phyloP scores from a whole-genome alignment of 345 rosid genomes.

The Geranium brycei region DNA sequence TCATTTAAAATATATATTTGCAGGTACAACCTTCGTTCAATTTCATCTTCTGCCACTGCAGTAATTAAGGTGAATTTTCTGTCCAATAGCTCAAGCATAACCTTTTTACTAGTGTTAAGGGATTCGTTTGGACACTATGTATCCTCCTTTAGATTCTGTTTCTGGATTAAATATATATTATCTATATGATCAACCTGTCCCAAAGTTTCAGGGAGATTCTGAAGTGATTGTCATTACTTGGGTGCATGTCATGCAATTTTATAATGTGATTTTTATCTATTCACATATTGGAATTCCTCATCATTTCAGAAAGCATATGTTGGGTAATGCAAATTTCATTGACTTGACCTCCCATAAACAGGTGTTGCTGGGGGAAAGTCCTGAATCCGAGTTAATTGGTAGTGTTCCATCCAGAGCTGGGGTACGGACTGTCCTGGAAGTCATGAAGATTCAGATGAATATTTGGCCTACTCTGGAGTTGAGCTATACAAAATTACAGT shows the following conservation, averaged over 20 bases:
- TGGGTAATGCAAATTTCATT: not conserved
- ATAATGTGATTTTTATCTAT: no score
- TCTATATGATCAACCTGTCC: not conserved
- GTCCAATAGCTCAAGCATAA: slow-evolving; percentile 2
- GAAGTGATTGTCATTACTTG: no score
- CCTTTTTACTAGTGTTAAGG: not conserved
- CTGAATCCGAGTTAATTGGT: slow-evolving; percentile 24
- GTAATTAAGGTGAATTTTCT: slow-evolving; percentile 65
- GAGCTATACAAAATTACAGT: slow-evolving; percentile 35
- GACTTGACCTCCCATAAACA: slow-evolving; percentile 14
- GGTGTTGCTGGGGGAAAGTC: slow-evolving; percentile 72
- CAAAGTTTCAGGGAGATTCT: no score
- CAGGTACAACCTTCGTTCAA: slow-evolving; percentile 95
- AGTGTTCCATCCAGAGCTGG: slow-evolving; percentile 55
- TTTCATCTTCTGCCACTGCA: slow-evolving; percentile 86
- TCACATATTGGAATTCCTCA: no score
- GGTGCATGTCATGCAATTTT: no score
- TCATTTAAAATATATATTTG: slow-evolving; percentile 11
- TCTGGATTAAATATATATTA: not conserved
- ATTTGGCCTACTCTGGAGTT: slow-evolving; percentile 57
- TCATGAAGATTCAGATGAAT: slow-evolving; percentile 62
- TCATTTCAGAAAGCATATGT: not conserved
- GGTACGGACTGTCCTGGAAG: slow-evolving; percentile 60
- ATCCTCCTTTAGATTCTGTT: not conserved
- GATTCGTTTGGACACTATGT: not conserved